Conservation (phyloP, 2,329 filamentous ascomycete species). For the Penicillium occitanis region DNA sequence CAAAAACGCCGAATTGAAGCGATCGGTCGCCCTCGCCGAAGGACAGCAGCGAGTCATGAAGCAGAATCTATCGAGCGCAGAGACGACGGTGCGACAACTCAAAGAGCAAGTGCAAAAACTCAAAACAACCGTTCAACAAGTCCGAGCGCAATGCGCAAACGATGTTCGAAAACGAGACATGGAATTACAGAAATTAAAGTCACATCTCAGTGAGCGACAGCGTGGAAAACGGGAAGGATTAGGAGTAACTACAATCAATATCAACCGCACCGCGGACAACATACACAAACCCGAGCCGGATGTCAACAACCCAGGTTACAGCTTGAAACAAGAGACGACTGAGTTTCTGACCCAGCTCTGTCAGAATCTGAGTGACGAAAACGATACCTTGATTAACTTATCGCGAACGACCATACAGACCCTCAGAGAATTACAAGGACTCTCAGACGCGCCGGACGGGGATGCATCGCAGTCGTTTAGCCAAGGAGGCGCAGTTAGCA, state of each 20-base stretch:
- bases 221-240: constrained; percentile 56
- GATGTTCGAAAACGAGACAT: constrained; percentile 88
- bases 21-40: constrained; percentile 60
- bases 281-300: constrained; percentile 39
- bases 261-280: constrained; percentile 43
- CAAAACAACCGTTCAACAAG: constrained; percentile 77
- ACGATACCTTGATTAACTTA: constrained; percentile 74
- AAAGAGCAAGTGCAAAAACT: constrained; percentile 81
- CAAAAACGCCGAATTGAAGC: constrained; percentile 57
- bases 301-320: constrained; percentile 61
- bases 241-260: constrained; percentile 51
- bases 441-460: constrained; percentile 35
- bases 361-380: constrained; percentile 83
- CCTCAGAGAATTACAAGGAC: constrained; percentile 61
- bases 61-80: constrained; percentile 69
- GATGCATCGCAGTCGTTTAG: constrained; percentile 28
- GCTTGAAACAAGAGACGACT: constrained; percentile 81
- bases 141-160: constrained; percentile 81
- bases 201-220: constrained; percentile 72
- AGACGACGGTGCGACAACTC: constrained; percentile 70
- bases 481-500: constrained; percentile 36
- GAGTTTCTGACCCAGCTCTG: constrained; percentile 85
- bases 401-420: constrained; percentile 70
- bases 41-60: constrained; percentile 70
- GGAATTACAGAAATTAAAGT: constrained; percentile 85